Base-by-base conservation (phyloP, 139 green algal species). In the Spirogloea muscicola region DNA sequence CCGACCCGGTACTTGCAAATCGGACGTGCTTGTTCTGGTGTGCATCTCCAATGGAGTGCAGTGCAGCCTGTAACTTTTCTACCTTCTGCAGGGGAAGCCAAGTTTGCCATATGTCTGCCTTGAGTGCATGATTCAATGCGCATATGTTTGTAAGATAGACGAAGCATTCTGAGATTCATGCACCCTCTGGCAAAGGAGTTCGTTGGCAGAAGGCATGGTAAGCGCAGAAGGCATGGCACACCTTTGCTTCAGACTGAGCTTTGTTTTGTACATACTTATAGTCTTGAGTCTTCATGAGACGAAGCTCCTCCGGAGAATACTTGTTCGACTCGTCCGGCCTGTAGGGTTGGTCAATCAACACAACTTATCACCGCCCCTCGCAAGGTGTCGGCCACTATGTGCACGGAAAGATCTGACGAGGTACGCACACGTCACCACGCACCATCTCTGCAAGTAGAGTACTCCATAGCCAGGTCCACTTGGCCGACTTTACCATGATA, bases 271-370 rank as follows among this genome's bases (percentile, higher is more conserved):
- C 65, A 77, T 98, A 97, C 36, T 83, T 85, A 0, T 89, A 79
- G 73, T 98, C 94, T 73, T 98, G 94, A 1, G 86, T 96, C 61
- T 89, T 91, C 94, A 98, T 97, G 46, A 98, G 74, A 18, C 58
- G 66, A 49, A 98, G 82, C 88, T 98, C 85, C 37, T 95, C 87
- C 77, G 93, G 85, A 3, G 73, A 88, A 85, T 98, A 97, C 80
- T 96, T 94, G 83, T 96, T 96, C 34, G 86, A 74, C 58, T 92
- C 52, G 0, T 62, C 69, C 37, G 7, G 27, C 33, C 72, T 81
- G 73, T n/a, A 27, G 21, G 37, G 3, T 5, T 18, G 25, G 52
- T 18, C 29, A 63, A 2, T 21, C 25, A 65, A 6, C 2, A 6
- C 27, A 33, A 27, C 34, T 21, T 31, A 52, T 52, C 13, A 13